These are phyloP conservation scores for Fusarium sp. DNA, from an alignment of 2,329 filamentous ascomycete genomes.

Conservation along the genomic window DNA sequence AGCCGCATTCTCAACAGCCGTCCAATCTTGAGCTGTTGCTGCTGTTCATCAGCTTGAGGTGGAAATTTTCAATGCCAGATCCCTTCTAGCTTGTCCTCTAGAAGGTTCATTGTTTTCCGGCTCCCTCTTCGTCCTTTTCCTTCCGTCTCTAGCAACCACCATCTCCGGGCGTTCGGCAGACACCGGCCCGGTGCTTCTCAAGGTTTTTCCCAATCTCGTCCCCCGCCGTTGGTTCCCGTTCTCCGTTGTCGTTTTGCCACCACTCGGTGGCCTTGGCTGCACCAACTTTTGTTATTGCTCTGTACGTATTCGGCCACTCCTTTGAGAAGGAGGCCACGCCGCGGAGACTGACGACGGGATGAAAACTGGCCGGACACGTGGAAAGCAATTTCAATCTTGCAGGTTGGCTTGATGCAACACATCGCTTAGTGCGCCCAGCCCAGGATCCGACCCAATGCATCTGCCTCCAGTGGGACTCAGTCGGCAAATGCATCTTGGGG, in stretches of 20 bases:
- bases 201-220: slow-evolving; percentile 6
- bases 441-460: background rate
- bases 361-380: slow-evolving; percentile 4
- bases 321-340: background rate
- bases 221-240: slow-evolving; percentile 29
- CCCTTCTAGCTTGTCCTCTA: background rate
- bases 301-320: background rate
- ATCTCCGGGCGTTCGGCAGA: slow-evolving; percentile 19
- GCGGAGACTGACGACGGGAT: slow-evolving; percentile 22
- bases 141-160: slow-evolving; percentile 23
- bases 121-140: background rate
- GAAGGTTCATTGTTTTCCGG: slow-evolving; percentile 7
- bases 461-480: background rate
- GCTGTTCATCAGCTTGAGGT: background rate
- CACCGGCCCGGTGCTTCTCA: slow-evolving; percentile 24
- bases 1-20: slow-evolving; percentile 15
- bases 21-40: background rate
- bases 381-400: slow-evolving; percentile 15
- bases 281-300: slow-evolving; percentile 22
- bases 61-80: background rate
- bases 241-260: slow-evolving; percentile 27
- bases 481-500: slow-evolving; percentile 6
- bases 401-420: slow-evolving; percentile 2
- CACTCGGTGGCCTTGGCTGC: slow-evolving; percentile 28
- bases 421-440: slow-evolving; percentile 5